phyloP scores from a whole-genome alignment of 2,329 filamentous ascomycete genomes.

The Monilinia laxa region DNA sequence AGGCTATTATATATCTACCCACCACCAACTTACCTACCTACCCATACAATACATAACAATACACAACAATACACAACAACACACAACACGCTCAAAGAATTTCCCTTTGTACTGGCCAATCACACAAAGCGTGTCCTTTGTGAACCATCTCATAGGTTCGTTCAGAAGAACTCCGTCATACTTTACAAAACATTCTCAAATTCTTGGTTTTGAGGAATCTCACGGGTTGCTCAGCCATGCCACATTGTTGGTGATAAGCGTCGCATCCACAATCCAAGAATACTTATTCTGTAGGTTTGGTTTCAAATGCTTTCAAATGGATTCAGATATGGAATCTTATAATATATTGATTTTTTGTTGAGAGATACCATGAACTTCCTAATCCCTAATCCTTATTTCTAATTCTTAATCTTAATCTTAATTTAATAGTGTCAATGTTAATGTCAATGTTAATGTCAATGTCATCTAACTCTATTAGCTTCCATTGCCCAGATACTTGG shows the following conservation, averaged over 20 bases:
- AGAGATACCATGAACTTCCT: neutral
- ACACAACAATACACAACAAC: neutral
- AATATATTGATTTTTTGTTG: neutral
- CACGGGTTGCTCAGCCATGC: neutral
- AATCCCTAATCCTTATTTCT: neutral
- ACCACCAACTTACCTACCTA: no score
- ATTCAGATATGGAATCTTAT: no score
- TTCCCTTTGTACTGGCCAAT: neutral
- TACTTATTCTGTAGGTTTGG: neutral
- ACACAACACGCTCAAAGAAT: neutral
- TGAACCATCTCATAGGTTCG: conserved; percentile 1
- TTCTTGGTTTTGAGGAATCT: no score
- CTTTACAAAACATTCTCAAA: neutral
- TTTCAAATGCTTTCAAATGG: neutral
- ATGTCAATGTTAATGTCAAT: no score
- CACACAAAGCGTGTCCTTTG: conserved; percentile 6
- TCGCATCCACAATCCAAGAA: conserved; percentile 13
- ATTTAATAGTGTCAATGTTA: no score
- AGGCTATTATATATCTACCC: no score
- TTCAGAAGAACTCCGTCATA: neutral
- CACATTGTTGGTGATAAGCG: conserved; percentile 1
- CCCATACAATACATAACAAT: no score
- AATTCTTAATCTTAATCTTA: neutral
- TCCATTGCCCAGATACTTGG: conserved; percentile 7
- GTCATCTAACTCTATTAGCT: no score